Evolutionary conservation across 805 yeast genomes (phyloP).

Genomic region (Pichia heedii): DNA sequence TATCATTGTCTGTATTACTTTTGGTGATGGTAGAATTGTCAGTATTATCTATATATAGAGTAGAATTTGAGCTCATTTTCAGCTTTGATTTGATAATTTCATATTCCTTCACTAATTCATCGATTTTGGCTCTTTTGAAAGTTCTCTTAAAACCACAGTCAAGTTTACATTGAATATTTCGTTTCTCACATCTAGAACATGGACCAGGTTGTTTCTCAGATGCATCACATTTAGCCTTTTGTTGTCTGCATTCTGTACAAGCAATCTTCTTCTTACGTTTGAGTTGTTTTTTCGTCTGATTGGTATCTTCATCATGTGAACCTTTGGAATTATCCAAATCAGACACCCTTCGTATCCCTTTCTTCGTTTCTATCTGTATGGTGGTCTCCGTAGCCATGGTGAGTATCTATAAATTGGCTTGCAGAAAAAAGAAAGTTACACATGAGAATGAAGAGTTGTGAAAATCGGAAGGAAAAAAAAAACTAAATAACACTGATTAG

Average conservation of each 20-base stretch:
- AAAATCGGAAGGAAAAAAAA: too few species aligned
- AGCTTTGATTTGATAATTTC: constrained; percentile 45
- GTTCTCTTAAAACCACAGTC: constrained; percentile 83
- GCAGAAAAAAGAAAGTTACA: too few species aligned
- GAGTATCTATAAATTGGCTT: too few species aligned
- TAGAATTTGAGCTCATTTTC: background rate
- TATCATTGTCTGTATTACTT: background rate
- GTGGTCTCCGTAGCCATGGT: too few species aligned
- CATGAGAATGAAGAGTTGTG: too few species aligned
- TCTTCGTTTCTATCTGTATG: too few species aligned
- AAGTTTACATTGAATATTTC: constrained; percentile 60
- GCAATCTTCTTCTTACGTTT: constrained; percentile 54
- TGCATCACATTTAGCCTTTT: constrained; percentile 87
- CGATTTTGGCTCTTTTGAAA: constrained; percentile 74
- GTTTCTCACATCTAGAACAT: constrained; percentile 73
- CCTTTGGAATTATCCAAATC: too few species aligned
- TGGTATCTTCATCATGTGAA: background rate
- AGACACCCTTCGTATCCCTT: too few species aligned
- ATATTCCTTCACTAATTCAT: constrained; percentile 73
- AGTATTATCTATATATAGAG: background rate
- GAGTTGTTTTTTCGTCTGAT: background rate
- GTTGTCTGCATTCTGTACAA: constrained; percentile 94
- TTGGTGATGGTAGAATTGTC: background rate
- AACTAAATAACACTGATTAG: too few species aligned
- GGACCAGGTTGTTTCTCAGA: constrained; percentile 64